phyloP scores from a whole-genome alignment of 345 rosid species.

The Odontarrhena argentea region DNA sequence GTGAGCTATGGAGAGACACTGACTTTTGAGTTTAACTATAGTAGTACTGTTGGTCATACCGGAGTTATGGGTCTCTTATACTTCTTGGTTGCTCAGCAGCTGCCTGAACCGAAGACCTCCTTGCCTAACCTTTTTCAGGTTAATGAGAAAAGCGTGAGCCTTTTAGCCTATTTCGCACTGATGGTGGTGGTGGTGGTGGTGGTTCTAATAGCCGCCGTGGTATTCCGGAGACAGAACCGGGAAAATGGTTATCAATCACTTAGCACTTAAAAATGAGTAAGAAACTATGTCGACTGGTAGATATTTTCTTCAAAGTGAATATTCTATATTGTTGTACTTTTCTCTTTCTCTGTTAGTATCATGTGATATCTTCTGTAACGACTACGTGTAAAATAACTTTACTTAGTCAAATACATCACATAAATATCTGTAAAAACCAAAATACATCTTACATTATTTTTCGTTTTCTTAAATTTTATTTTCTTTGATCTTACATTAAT shows the following conservation, averaged over 20 bases:
- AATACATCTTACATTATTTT: too few species aligned
- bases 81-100: constrained; percentile 59
- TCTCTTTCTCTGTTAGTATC: too few species aligned
- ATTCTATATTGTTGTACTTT: too few species aligned
- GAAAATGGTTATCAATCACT: constrained; percentile 53
- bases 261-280: constrained; percentile 16
- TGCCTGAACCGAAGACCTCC: constrained; percentile 40
- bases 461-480: too few species aligned
- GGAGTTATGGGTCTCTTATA: constrained; percentile 93
- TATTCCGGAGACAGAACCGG: constrained; percentile 38
- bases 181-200: constrained; percentile 36
- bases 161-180: constrained; percentile 19
- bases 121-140: constrained; percentile 40
- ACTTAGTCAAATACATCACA: too few species aligned
- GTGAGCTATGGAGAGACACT: constrained; percentile 63
- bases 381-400: too few species aligned
- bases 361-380: too few species aligned
- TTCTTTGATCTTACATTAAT: too few species aligned
- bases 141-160: constrained; percentile 30
- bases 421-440: too few species aligned
- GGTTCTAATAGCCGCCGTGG: constrained; percentile 36
- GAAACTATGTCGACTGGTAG: too few species aligned
- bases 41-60: constrained; percentile 50
- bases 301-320: too few species aligned
- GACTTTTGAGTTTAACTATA: constrained; percentile 66